Evolutionary conservation across 2,329 filamentous ascomycete species (phyloP), one percentile per base, ranked within the genome.

Genomic region (Aplosporella prunicola): DNA sequence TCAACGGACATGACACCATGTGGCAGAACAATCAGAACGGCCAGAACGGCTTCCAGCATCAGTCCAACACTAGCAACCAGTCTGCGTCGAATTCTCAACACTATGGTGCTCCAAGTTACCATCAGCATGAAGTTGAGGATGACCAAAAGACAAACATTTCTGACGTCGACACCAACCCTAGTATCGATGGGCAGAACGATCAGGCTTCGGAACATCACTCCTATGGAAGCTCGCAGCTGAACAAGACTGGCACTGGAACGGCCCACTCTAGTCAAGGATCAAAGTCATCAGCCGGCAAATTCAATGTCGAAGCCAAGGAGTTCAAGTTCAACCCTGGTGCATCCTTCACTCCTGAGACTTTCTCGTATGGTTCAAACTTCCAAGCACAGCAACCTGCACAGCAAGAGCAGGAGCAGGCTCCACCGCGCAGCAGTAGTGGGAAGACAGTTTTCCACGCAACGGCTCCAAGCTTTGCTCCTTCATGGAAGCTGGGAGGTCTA

Each of bases 271-370:
- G 72, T 45, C 82, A 87, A 51, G 71, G 68, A 13, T 80, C 78
- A 53, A 85, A 81, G 50, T 68, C 78, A 3, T 88, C 69, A 0
- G 60, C 79, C 28, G 85, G 86, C 1, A 88, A 80, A 47, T 72
- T 96, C 48, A 96, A 96, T 50, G 87, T 93, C 20, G 76, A 81
- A 44, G 89, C 89, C 0, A 82, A 87, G 31, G 85, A 91, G 52
- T 95, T 95, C 67, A 72, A 80, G 49, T 89, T 89, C 60, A 72
- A 80, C 39, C 73, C 74, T 5, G 37, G 37, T 14, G 30, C 30
- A 2, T 63, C 67, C 2, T 74, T 74, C 48, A 63, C 61, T 28
- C 61, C 69, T 11, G 62, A 58, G 11, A 54, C 54, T 27, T 61
- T 63, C 42, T 56, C 66, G 2, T 67, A 52, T 32, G 53, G 54